Conservation (phyloP, 2,329 filamentous ascomycete genomes). For the Colletotrichum musae region DNA sequence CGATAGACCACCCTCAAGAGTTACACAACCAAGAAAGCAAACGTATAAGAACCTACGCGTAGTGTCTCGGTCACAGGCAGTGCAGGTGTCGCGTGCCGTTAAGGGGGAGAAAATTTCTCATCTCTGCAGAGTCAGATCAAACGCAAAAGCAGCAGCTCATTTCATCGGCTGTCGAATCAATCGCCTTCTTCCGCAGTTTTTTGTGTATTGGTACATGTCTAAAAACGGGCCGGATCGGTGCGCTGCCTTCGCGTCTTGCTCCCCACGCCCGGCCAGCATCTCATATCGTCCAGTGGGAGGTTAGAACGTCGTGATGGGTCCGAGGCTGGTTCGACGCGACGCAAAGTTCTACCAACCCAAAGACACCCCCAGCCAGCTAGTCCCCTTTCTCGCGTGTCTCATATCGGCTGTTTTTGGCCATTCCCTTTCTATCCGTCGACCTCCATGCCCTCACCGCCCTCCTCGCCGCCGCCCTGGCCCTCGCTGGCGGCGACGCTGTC, state of each 20-base stretch:
- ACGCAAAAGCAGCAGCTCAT: slow-evolving; percentile 22
- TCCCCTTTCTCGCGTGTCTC: slow-evolving; percentile 1
- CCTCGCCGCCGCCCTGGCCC: slow-evolving; percentile 58
- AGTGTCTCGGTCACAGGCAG: slow-evolving; percentile 3
- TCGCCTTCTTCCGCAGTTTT: slow-evolving; percentile 29
- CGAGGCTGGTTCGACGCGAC: slow-evolving; percentile 15
- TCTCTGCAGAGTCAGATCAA: slow-evolving; percentile 21
- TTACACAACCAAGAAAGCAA: slow-evolving; percentile 35
- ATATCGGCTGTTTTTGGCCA: slow-evolving; percentile 1
- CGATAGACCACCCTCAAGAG: slow-evolving; percentile 34
- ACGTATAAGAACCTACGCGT: slow-evolving; percentile 3
- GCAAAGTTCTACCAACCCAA: slow-evolving; percentile 16
- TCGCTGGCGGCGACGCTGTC: slow-evolving; percentile 76
- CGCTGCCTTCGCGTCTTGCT: slow-evolving; percentile 24
- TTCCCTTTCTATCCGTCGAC: slow-evolving; percentile 48
- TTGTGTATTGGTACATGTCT: slow-evolving; percentile 39
- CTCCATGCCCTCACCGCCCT: slow-evolving; percentile 54
- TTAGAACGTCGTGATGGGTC: neutral
- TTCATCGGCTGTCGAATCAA: slow-evolving; percentile 30
- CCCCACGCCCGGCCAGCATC: slow-evolving; percentile 9
- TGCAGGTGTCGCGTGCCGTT: neutral
- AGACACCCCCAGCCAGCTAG: neutral
- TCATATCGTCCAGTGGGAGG: slow-evolving; percentile 4
- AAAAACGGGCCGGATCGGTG: slow-evolving; percentile 30
- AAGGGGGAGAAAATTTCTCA: neutral